Percentiles rank a stretch among this genome's conserved stretches.
Evolutionary conservation across 257 asterid species (phyloP).

Genomic region (Fraxinus pennsylvanica): DNA sequence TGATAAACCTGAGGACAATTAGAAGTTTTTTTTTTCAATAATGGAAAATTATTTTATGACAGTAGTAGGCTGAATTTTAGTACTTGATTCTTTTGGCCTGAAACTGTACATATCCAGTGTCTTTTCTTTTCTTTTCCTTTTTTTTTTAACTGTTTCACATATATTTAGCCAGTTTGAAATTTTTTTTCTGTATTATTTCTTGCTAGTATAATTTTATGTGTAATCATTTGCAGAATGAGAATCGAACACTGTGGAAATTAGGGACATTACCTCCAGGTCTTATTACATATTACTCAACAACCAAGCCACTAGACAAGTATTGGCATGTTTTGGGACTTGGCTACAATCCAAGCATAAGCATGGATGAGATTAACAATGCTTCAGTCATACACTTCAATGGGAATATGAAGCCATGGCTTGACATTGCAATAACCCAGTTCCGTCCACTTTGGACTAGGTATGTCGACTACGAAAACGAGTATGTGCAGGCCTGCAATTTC

Average conservation of each 20-base stretch:
- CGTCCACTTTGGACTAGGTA: constrained; percentile 81
- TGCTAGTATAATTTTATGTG: constrained; percentile 16
- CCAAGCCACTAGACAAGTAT: constrained; percentile 82
- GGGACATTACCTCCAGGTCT: constrained; percentile 92
- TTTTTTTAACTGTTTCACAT: neutral
- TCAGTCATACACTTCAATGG: constrained; percentile 92
- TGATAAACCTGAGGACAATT: neutral
- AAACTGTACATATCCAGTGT: neutral
- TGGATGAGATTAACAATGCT: constrained; percentile 80
- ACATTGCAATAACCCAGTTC: constrained; percentile 75
- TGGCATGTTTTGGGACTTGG: constrained; percentile 99
- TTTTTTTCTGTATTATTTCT: neutral
- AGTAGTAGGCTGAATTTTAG: neutral
- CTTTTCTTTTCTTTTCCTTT: neutral
- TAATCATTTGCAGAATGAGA: constrained; percentile 57
- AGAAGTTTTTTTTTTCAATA: neutral
- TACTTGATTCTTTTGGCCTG: neutral
- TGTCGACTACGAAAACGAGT: constrained; percentile 74
- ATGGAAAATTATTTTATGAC: neutral
- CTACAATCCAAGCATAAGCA: constrained; percentile 79
- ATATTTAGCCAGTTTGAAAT: neutral
- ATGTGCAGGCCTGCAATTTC: constrained; percentile 80
- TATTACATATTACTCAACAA: constrained; percentile 82
- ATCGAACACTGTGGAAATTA: constrained; percentile 82
- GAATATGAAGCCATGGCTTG: constrained; percentile 91